Conservation (phyloP, 2,329 filamentous ascomycete genomes). For the Neospermospora avenae region DNA sequence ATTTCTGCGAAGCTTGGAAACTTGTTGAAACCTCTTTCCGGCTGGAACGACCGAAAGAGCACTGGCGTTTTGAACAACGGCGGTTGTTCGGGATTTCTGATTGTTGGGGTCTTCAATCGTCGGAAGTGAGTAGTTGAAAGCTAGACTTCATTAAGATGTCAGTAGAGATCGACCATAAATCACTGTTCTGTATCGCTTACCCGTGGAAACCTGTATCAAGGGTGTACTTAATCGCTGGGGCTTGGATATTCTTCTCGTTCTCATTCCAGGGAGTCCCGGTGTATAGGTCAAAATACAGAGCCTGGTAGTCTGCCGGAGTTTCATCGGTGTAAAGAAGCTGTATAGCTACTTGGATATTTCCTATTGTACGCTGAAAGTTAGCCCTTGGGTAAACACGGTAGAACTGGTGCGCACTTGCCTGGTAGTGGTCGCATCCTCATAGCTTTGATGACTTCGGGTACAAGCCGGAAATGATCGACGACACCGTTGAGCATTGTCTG, state of each 20-base stretch:
- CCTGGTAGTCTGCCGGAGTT: slow-evolving; percentile 1
- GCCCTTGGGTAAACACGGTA: neutral
- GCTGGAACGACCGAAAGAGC: neutral
- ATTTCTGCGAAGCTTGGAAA: neutral
- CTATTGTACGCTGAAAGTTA: neutral
- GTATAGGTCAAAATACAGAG: neutral
- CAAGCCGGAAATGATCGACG: neutral
- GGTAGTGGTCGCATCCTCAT: neutral
- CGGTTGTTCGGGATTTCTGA: neutral
- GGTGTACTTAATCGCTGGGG: neutral
- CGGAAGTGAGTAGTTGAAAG: neutral
- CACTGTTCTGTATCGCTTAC: neutral
- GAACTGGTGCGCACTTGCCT: neutral
- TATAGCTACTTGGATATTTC: neutral
- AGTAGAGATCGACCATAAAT: neutral
- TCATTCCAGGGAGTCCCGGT: neutral
- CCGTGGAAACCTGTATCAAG: neutral
- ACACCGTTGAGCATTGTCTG: slow-evolving; percentile 3
- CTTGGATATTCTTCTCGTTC: neutral
- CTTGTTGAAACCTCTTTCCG: neutral
- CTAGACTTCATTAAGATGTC: neutral
- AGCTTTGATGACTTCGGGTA: neutral
- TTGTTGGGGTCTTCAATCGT: too few relatives aligned
- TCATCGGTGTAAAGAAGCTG: neutral
- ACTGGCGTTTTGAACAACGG: neutral